Conservation (phyloP, 352 stramenopile species). For the Phytophthora colocasiae region DNA sequence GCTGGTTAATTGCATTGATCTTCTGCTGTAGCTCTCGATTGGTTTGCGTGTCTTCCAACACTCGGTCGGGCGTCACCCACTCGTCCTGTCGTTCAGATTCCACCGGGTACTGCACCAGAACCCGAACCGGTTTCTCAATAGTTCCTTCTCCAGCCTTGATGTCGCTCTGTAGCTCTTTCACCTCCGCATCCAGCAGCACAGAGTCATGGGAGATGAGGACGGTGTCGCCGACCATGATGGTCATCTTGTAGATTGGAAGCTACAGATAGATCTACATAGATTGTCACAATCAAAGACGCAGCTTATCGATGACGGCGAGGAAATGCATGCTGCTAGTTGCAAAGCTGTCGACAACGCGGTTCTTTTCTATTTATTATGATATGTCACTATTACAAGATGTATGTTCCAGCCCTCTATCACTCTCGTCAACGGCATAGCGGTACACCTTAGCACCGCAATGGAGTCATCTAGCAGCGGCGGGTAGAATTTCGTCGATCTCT, state of each 20-base stretch:
- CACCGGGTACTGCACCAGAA: constrained; percentile 88
- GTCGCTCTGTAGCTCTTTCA: constrained; percentile 46
- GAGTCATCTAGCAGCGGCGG: constrained; percentile 25
- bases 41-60: constrained; percentile 62
- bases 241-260: constrained; percentile 9
- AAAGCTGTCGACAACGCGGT: constrained; percentile 9
- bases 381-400: constrained; percentile 39
- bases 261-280: neutral
- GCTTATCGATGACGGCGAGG: neutral
- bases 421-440: neutral
- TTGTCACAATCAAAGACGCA: constrained; percentile 1
- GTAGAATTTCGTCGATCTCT: constrained; percentile 41
- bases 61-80: constrained; percentile 68
- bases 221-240: constrained; percentile 57
- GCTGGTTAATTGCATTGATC: constrained; percentile 47
- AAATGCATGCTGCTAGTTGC: neutral
- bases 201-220: constrained; percentile 71
- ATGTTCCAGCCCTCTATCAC: constrained; percentile 6
- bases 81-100: constrained; percentile 88
- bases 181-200: constrained; percentile 80
- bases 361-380: constrained; percentile 15
- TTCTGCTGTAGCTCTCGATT: constrained; percentile 64
- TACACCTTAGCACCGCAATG: neutral
- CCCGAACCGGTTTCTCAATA: constrained; percentile 27
- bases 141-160: constrained; percentile 15